Evolutionary conservation across 2,329 filamentous ascomycete genomes (phyloP), one percentile per base, ranked within the genome.

Genomic region (Leptographium wingfieldii): DNA sequence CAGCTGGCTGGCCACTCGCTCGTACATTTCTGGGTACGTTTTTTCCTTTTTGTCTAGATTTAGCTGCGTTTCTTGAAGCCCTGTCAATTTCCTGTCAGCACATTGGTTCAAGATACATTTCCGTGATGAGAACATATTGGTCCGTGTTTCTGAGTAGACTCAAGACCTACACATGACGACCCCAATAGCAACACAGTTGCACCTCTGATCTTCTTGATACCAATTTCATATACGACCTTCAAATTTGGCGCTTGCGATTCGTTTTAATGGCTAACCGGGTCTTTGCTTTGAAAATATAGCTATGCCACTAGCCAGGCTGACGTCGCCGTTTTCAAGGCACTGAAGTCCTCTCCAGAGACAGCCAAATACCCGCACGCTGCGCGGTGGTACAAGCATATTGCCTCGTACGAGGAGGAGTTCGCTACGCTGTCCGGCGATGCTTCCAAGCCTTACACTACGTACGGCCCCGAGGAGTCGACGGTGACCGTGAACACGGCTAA

Each of bases 301-400:
- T 74, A 77, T 72, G 76, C 76, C 66, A 87, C 92, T 70, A 90
- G 90, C 69, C 94, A 99, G 82, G 94, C 94, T 77, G 94, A 99
- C 81, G 92, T 95, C 71, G 88, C 87, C 76, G 85, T 85, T 79
- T 97, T 88, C 88, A 95, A 97, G 85, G 88, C 88, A 71, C 76
- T 96, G 74, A 85, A 81, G 71, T 77, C 80, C 68, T 76, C 84
- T 63, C 94, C 94, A 69, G 85, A 87, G 68, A 83, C 87, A 70
- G 80, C 81, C 75, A 95, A 95, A 81, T 96, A 88, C 85, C 91
- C 92, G 71, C 82, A 96, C 80, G 91, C 88, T 72, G 90, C 90
- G 73, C 88, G 94, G 76, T 99, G 94, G 94, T 96, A 96, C 86
- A 96, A 95, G 85, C 92, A 99, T 85, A 90, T 96, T 73, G 84